Conservation (phyloP, 805 yeast genomes). For the Jamesozyma gamospora region DNA sequence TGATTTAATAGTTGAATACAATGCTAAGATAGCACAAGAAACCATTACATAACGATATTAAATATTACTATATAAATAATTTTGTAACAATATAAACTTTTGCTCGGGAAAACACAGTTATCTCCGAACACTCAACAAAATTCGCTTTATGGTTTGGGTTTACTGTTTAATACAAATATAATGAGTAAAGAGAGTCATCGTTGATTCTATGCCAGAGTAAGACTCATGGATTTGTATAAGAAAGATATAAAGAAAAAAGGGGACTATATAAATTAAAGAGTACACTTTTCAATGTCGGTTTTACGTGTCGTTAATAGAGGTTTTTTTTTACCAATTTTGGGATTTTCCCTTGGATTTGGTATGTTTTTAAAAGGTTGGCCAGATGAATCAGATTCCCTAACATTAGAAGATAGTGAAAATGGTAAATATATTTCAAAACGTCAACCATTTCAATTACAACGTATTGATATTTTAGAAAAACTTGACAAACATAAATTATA, state of each 20-base stretch:
- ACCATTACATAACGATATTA: neutral
- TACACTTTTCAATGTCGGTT: too few relatives aligned
- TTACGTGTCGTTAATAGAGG: constrained; percentile 4
- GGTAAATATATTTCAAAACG: constrained; percentile 1
- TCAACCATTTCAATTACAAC: constrained; percentile 16
- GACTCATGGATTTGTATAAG: too few relatives aligned
- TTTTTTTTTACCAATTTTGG: constrained; percentile 22
- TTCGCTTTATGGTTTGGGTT: too few relatives aligned
- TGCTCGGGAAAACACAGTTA: too few relatives aligned
- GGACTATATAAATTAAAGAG: too few relatives aligned
- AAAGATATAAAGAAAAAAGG: too few relatives aligned
- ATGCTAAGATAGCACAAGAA: neutral
- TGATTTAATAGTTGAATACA: constrained; percentile 17
- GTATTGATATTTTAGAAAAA: constrained; percentile 20
- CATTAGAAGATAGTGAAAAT: constrained; percentile 8
- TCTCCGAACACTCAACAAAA: too few relatives aligned
- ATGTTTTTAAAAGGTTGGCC: constrained; percentile 29
- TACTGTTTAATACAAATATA: too few relatives aligned
- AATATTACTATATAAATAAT: too few relatives aligned
- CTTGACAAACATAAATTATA: constrained; percentile 12
- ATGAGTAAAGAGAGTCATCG: too few relatives aligned
- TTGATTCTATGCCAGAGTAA: too few relatives aligned
- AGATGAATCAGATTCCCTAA: constrained; percentile 12
- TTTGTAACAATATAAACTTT: too few relatives aligned
- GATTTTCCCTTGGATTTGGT: constrained; percentile 23